Base-by-base conservation (phyloP, 306 rosid genomes). In the Dalbergia cultrata region DNA sequence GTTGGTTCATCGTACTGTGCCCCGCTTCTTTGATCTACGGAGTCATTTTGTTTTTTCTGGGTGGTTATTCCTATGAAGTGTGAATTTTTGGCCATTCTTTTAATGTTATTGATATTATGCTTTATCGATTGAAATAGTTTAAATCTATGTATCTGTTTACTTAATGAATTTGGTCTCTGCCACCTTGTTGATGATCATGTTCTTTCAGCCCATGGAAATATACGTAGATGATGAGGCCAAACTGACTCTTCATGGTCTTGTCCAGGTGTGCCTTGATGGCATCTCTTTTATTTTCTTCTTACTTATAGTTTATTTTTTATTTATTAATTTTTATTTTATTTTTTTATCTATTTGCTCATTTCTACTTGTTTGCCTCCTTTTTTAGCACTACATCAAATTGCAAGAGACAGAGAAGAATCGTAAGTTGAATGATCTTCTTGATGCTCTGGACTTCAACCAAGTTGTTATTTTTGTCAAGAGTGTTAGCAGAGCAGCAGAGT, bases 181-280 rank as follows among this genome's bases (percentile, higher is more conserved):
- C 53, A 49, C 70, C 47, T 66, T 47, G 80, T 76, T 67, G 53
- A 53, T 75, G 16, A 13, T 75, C 4, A 9, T 75, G 57, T 79
- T 62, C 3, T 54, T 76, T 84, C 93, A 91, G 97, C 97, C 97
- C 31, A 89, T 91, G 97, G 93, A 89, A 78, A 89, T 89, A 39
- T 91, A 91, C 79, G 97, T 91, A 7, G 93, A 91, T 77, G 97
- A 91, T 71, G 93, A 89, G 87, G 93, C 97, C 77, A 91, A 88
- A 56, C 89, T 91, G 87, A 91, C 97, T 8, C 97, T 91, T 60
- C 97, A 91, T 49, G 97, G 97, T 81, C 93, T 91, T 4, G 97
- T 90, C 9, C 95, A 90, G 92, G 92, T 90, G 54, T 22, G 17
- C 17, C 54, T 76, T 7, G 34, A 57, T 9, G 44, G 66, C 26